phyloP scores from a whole-genome alignment of 352 stramenopile genomes.

The Pythium vanterpoolii region DNA sequence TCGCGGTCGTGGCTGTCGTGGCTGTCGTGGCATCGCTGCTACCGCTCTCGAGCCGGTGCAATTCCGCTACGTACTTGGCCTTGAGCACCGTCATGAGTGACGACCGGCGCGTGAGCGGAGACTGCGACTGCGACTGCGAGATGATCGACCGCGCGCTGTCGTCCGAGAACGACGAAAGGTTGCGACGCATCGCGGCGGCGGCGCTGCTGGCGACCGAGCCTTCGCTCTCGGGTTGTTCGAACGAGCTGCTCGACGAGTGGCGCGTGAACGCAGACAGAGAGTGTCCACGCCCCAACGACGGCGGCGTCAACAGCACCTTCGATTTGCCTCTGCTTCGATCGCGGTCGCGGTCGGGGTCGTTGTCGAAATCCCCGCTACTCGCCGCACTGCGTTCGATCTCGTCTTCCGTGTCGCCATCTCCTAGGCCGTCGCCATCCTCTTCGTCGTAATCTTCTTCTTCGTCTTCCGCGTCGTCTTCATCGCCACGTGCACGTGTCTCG shows the following conservation, averaged over 20 bases:
- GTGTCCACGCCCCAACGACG: not conserved
- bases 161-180: slow-evolving; percentile 15
- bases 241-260: slow-evolving; percentile 13
- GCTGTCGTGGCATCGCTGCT: slow-evolving; percentile 21
- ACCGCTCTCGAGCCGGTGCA: slow-evolving; percentile 32
- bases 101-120: slow-evolving; percentile 15
- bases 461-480: slow-evolving; percentile 35
- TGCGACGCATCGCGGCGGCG: not conserved
- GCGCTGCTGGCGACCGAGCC: slow-evolving; percentile 2
- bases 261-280: slow-evolving; percentile 7
- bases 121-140: not conserved
- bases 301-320: not conserved
- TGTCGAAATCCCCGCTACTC: not conserved
- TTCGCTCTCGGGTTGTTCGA: slow-evolving; percentile 22
- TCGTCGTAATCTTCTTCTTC: slow-evolving; percentile 24
- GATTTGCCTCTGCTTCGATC: too few relatives aligned
- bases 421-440: slow-evolving; percentile 35
- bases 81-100: slow-evolving; percentile 63
- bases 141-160: slow-evolving; percentile 3
- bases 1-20: not conserved
- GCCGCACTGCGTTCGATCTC: slow-evolving; percentile 12
- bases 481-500: not conserved
- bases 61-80: slow-evolving; percentile 52
- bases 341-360: too few relatives aligned
- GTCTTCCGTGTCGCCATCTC: slow-evolving; percentile 24